Conservation (phyloP, 163 green algal genomes). For the Coccomyxa subellipsoidea region DNA sequence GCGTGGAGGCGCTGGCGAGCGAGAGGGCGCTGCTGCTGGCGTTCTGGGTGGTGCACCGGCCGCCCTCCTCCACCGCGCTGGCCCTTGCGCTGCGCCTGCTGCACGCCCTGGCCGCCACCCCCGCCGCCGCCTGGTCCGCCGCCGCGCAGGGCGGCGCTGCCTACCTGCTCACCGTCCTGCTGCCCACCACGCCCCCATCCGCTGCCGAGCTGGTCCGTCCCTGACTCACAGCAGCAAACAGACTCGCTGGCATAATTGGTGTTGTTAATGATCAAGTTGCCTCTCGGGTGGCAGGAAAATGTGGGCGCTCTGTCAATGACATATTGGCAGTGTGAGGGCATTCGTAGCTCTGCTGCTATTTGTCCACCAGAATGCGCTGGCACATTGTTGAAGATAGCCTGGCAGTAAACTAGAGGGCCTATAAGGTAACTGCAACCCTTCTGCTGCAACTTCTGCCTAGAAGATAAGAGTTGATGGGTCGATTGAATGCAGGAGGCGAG, state of each 20-base stretch:
- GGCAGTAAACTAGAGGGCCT: too few relatives aligned
- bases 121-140: constrained; percentile 56
- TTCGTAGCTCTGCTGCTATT: too few relatives aligned
- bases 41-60: constrained; percentile 55
- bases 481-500: constrained; percentile 14
- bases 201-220: neutral
- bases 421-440: too few relatives aligned
- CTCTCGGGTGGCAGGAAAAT: too few relatives aligned
- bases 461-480: neutral
- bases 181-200: constrained; percentile 37
- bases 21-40: constrained; percentile 48
- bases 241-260: too few relatives aligned
- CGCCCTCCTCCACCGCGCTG: constrained; percentile 32
- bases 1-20: constrained; percentile 61
- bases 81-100: constrained; percentile 65
- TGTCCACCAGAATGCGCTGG: too few relatives aligned
- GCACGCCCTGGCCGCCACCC: constrained; percentile 43
- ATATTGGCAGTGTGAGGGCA: too few relatives aligned
- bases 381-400: too few relatives aligned
- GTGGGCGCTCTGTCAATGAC: too few relatives aligned
- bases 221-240: neutral
- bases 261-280: too few relatives aligned
- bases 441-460: neutral
- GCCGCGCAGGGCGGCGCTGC: constrained; percentile 66
- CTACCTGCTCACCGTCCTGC: constrained; percentile 70